Base-by-base conservation (phyloP, 2,329 filamentous ascomycete genomes). In the Cadophora sp. region DNA sequence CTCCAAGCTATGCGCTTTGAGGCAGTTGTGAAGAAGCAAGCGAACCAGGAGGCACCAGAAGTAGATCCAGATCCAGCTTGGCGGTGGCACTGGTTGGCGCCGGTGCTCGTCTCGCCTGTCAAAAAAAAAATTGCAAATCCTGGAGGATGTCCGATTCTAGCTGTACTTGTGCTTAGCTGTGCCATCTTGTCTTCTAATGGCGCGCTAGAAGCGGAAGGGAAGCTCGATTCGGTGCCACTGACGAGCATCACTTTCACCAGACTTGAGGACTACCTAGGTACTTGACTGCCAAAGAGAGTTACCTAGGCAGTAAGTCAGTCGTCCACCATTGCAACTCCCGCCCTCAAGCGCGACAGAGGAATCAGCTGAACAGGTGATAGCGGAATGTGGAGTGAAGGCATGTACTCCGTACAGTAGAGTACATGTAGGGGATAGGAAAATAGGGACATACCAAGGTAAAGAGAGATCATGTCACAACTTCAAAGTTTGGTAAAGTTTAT, bases 181-280 rank as follows among this genome's bases (percentile, higher is more conserved):
- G 36, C 14, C 18, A n/a, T 39, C 56, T 22, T 14, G 22, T 33
- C 55, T 58, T 41, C 33, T 58, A 58, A n/a, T 58, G 36, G 55
- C 33, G 33, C 55, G 55, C 55, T 58, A 58, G 55, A 41, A 58
- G 36, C 55, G 33, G 36, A 41, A 43, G 55, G 55, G 55, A 58
- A 43, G 55, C 20, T 58, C 55, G 36, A 43, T 13, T 41, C 20
- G 43, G 33, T 30, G 55, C 55, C 55, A 13, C 22, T n/a, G 27
- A 30, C 27, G 8, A 13, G 1, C 30, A 56, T 56, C 33, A 41
- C 7, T 24, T 39, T 16, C 27, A 30, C 6, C 27, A 30, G 27
- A 30, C 27, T 30, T 30, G 27, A 30, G 27, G 27, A 30, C 27
- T 47, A 47, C 43, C 43, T 18, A 47, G 43, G 43, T n/a, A 47